Conservation (phyloP, 1,139 yeast species). For the Geotrichum phurueaensis region DNA sequence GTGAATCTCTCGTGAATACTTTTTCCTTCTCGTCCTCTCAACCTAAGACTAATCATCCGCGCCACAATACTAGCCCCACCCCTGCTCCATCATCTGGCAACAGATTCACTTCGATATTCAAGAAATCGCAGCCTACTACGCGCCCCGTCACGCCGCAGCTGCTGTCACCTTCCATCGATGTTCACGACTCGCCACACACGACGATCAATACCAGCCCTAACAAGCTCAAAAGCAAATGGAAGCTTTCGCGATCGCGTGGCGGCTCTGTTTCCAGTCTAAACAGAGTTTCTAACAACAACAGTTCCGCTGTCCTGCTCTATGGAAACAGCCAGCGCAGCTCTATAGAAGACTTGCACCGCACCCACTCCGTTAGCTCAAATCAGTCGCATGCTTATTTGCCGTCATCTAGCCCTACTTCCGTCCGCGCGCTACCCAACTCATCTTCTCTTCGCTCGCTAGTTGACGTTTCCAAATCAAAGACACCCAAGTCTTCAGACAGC, state of each 20-base stretch:
- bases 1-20: conserved; percentile 5
- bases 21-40: conserved; percentile 3
- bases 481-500: not conserved
- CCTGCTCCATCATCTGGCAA: not conserved
- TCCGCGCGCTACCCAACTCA: conserved; percentile 8
- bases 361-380: not conserved
- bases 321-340: conserved; percentile 4
- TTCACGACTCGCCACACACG: not conserved
- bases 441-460: conserved; percentile 12
- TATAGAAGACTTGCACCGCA: conserved; percentile 6
- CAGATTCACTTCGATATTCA: conserved; percentile 11
- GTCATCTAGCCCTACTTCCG: conserved; percentile 1
- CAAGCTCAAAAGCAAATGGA: conserved; percentile 7
- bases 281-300: conserved; percentile 2
- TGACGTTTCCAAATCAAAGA: conserved; percentile 4
- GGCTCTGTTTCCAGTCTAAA: conserved; percentile 12
- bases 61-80: not conserved
- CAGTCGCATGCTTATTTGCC: not conserved
- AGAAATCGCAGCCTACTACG: not conserved
- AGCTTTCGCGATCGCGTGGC: conserved; percentile 3
- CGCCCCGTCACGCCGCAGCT: conserved; percentile 11
- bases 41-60: not conserved
- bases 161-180: not conserved
- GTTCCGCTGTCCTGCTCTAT: conserved; percentile 9
- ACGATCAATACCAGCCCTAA: not conserved